Evolutionary conservation across 495 filamentous ascomycete species (phyloP), one percentile per base, ranked within the genome.

Genomic region (Penicillium angulare): DNA sequence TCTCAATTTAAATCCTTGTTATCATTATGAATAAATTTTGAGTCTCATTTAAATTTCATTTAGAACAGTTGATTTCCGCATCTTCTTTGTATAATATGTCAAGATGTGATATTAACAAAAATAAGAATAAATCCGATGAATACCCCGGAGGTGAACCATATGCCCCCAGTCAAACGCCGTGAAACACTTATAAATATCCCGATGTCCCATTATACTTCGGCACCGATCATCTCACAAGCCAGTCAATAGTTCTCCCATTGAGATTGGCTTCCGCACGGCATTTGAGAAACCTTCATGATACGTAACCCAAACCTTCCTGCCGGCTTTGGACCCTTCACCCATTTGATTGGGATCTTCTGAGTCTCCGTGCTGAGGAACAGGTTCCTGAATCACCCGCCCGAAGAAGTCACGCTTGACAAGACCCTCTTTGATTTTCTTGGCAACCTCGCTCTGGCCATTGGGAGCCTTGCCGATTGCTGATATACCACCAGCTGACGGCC

Each of bases 241-340:
- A 23, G 61, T 63, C 76, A 98, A 71, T 55, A 98, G 76, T 65
- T 98, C 93, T 51, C 84, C 83, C 69, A 98, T 65, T 32, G 86
- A 87, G 52, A 98, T 81, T 3, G 91, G 90, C 66, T 97, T 97
- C 64, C 89, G 81, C 35, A 98, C 93, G 8, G 93, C 93, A 73
- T 97, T 97, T 56, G 89, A 93, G 64, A 89, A 86, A n/a, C 93
- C 93, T 69, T 97, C 93, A 61, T 97, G 86, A 65, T 87, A 98
- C 52, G 85, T 96, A 18, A 96, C 85, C 92, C 93, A 98, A 9
- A 95, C 86, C 62, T 84, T 86, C 17, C 69, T 72, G 38, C 80
- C 81, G 36, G 71, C 57, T 38, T 71, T 68, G 3, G 55, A 68
- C 46, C 47, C 43, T 23, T 74, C 72, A 39, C 66, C 64, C 39